Base-by-base conservation (phyloP, 2,329 filamentous ascomycete species). In the Fusarium devonianum region DNA sequence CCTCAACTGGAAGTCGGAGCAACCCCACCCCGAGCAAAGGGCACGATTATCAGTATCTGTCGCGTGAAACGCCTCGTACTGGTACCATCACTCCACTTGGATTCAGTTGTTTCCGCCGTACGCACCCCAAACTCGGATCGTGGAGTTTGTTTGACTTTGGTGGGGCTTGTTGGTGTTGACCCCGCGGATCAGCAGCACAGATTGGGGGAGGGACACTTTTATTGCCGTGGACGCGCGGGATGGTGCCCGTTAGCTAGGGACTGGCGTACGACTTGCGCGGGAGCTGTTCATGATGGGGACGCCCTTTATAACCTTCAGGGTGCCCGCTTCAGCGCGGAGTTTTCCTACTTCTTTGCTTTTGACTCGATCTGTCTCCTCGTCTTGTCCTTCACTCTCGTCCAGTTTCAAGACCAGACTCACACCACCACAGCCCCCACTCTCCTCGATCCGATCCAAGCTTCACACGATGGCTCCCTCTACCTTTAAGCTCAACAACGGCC, bases 401-500 rank as follows among this genome's bases (percentile, higher is more conserved):
- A 12, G 26, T 26, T 22, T 39, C 16, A 23, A 43, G 33, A 13
- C 12, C 29, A 39, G 12, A 26, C 11, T 12, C 16, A 12, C n/a
- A 13, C n/a, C n/a, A n/a, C n/a, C n/a, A 21, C 46, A 36, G 37
- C 19, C 30, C 30, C 37, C 18, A 25, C 34, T 39, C 34, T 53
- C 29, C 25, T 19, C 26, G 18, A 7, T 13, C 44, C 14, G 22
- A 29, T 33, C 17, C 47, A 43, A 29, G 18, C 46, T 50, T 29
- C 42, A 53, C 45, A 66, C 44, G 54, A 85, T 85, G 81, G 73
- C 80, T 49, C 75, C 77, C 58, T 75, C 79, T 56, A 76, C 74
- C 16, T 86, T 84, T 72, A 85, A 80, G 66, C 80, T 88, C 60
- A 88, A 88, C 75, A 86, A 78, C 26, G 84, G 84, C 49, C 72